Percentiles rank a stretch among this genome's conserved stretches.
phyloP scores from a whole-genome alignment of 345 rosid species.

The Microcos paniculata region DNA sequence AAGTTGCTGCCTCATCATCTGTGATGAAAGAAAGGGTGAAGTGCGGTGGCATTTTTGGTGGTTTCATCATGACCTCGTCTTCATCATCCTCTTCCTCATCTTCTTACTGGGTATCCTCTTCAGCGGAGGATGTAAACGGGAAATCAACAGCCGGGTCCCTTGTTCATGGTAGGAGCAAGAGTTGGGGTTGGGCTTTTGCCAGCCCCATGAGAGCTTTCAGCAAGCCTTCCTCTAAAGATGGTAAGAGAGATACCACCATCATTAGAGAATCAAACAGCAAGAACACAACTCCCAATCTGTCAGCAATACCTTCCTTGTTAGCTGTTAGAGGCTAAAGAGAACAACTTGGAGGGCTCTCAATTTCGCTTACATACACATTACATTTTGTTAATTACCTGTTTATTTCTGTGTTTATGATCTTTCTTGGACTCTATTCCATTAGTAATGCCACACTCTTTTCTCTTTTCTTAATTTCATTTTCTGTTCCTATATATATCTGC shows the following conservation, averaged over 20 bases:
- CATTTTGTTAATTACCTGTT: slow-evolving; percentile 18
- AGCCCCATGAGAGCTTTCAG: slow-evolving; percentile 93
- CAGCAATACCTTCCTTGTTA: slow-evolving; percentile 73
- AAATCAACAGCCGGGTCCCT: slow-evolving; percentile 36
- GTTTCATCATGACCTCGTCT: slow-evolving; percentile 76
- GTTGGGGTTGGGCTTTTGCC: slow-evolving; percentile 94
- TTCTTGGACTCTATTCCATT: slow-evolving; percentile 13
- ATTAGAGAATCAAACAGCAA: slow-evolving; percentile 41
- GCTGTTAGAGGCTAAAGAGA: slow-evolving; percentile 48
- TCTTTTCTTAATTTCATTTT: background rate
- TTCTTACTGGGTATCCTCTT: slow-evolving; percentile 63
- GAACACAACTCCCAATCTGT: slow-evolving; percentile 47
- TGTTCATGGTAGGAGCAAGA: slow-evolving; percentile 42
- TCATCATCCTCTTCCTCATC: slow-evolving; percentile 81
- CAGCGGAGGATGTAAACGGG: slow-evolving; percentile 41
- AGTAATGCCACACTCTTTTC: background rate
- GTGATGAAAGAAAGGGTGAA: slow-evolving; percentile 72
- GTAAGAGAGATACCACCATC: slow-evolving; percentile 35
- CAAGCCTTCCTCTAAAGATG: slow-evolving; percentile 43
- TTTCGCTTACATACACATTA: slow-evolving; percentile 16
- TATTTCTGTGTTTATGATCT: slow-evolving; percentile 18
- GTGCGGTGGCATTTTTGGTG: slow-evolving; percentile 95
- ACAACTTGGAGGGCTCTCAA: background rate
- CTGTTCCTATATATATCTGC: slow-evolving; percentile 6
- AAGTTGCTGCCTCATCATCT: slow-evolving; percentile 25